A percentile compares a stretch with the other conserved stretches of the same genome.
phyloP scores from a whole-genome alignment of 148 eudicot genomes.

The Chenopodium quinoa region DNA sequence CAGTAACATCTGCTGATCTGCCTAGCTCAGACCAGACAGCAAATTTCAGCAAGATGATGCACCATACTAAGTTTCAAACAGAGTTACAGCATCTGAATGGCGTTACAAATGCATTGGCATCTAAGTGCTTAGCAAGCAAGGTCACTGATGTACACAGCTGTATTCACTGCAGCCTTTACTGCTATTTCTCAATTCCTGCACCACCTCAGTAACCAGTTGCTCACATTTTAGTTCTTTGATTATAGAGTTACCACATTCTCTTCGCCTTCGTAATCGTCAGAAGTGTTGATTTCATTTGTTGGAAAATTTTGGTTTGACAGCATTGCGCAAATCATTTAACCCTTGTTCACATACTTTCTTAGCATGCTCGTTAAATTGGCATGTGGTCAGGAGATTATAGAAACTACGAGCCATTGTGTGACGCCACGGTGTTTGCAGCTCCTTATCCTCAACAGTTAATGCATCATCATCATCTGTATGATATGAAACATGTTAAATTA shows the following conservation, averaged over 20 bases:
- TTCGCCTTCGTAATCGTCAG: neutral
- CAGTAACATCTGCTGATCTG: neutral
- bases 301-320: neutral
- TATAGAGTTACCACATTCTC: neutral
- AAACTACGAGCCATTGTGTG: neutral
- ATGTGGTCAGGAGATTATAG: neutral
- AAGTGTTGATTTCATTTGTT: neutral
- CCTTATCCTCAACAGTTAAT: neutral
- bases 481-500: too few species aligned
- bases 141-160: neutral
- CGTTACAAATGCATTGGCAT: neutral
- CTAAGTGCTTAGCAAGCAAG: neutral
- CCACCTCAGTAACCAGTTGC: neutral
- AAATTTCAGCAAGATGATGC: neutral
- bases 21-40: neutral
- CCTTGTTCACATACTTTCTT: neutral
- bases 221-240: neutral
- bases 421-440: conserved; percentile 2
- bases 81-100: neutral
- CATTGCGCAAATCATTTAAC: neutral
- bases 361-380: neutral
- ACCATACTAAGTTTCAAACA: neutral
- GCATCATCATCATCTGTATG: conserved; percentile 5
- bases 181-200: neutral
- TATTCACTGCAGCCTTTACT: neutral